Conservation (phyloP, 768 basidiomycete genomes). For the Xerocomellus chrysenteron region DNA sequence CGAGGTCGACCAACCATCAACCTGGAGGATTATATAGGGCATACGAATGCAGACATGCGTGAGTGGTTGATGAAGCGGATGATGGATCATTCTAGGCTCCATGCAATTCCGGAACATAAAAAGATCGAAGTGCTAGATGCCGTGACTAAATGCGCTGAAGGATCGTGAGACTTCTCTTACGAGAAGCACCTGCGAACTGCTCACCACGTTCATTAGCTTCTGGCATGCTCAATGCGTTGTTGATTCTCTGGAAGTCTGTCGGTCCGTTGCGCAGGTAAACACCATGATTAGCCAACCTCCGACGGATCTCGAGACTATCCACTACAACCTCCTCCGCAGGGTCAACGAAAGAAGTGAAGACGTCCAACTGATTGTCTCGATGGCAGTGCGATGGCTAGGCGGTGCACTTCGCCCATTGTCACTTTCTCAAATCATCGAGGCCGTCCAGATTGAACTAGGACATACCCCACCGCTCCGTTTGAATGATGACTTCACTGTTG, state of each 20-base stretch:
- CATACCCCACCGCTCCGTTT: slow-evolving; percentile 18
- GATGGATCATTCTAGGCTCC: slow-evolving; percentile 22
- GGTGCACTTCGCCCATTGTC: slow-evolving; percentile 29
- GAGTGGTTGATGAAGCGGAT: slow-evolving; percentile 27
- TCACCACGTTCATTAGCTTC: slow-evolving; percentile 17
- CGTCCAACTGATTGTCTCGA: slow-evolving; percentile 24
- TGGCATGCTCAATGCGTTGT: slow-evolving; percentile 30
- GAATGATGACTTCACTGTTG: slow-evolving; percentile 27
- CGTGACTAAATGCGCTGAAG: slow-evolving; percentile 8
- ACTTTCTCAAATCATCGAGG: slow-evolving; percentile 28
- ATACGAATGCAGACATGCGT: slow-evolving; percentile 22
- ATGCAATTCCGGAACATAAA: slow-evolving; percentile 21
- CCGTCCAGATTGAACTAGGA: slow-evolving; percentile 29
- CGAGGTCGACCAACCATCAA: slow-evolving; percentile 17
- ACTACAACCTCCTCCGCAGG: slow-evolving; percentile 22
- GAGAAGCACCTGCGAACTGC: background rate
- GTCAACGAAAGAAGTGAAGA: slow-evolving; percentile 23
- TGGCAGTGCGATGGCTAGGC: slow-evolving; percentile 23
- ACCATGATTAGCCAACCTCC: slow-evolving; percentile 17
- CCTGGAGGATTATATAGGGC: slow-evolving; percentile 23
- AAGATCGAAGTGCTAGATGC: slow-evolving; percentile 22
- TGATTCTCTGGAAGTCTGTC: slow-evolving; percentile 27
- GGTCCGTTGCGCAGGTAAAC: slow-evolving; percentile 25
- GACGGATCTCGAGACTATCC: slow-evolving; percentile 19
- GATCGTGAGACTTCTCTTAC: slow-evolving; percentile 18